Conservation (phyloP, 495 filamentous ascomycete genomes). For the Aspergillus bertholletiae region DNA sequence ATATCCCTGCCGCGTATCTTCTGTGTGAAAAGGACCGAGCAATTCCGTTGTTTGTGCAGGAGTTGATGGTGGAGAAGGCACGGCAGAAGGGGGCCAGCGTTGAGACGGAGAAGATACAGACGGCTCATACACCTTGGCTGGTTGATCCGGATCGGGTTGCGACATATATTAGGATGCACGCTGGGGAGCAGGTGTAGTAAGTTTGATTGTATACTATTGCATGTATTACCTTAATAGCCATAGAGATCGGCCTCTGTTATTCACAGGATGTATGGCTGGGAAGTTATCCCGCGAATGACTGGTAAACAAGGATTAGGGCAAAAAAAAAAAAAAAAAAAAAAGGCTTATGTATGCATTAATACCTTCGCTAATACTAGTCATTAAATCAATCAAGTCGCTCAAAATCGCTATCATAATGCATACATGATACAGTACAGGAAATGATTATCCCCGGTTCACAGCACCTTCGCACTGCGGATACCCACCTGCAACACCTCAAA, state of each 20-base stretch:
- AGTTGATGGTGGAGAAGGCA: conserved; percentile 35
- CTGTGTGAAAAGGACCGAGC: conserved; percentile 35
- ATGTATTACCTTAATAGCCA: no score
- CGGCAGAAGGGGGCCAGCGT: conserved; percentile 22
- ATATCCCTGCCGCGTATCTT: conserved; percentile 29
- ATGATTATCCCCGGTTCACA: background rate
- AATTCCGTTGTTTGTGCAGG: conserved; percentile 34
- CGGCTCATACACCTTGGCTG: conserved; percentile 33
- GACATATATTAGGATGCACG: conserved; percentile 19
- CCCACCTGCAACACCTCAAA: conserved; percentile 11
- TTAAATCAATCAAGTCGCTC: background rate
- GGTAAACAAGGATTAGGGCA: no score
- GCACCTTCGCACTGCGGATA: background rate
- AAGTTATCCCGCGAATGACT: no score
- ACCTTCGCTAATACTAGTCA: no score
- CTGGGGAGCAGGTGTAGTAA: no score
- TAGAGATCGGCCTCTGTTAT: no score
- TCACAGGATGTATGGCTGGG: no score
- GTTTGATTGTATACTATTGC: no score
- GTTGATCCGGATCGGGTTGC: conserved; percentile 21
- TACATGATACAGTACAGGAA: background rate
- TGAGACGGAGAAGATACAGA: conserved; percentile 26
- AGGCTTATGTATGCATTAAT: no score
- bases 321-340: no score
- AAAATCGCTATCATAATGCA: background rate